These are phyloP conservation scores for Fagus crenata DNA, from an alignment of 306 rosid genomes.

Conservation along the genomic window DNA sequence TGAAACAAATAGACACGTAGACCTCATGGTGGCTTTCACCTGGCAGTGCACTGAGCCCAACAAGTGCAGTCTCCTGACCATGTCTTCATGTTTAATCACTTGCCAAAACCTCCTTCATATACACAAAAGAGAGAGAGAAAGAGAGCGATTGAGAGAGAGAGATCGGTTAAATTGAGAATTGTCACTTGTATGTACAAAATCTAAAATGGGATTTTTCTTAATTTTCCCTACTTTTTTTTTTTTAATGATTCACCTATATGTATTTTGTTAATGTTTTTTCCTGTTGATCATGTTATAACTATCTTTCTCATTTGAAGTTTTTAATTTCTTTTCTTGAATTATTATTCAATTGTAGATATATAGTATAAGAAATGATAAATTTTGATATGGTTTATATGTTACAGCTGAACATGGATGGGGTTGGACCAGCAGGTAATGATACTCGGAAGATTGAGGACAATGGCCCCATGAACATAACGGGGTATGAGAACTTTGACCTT, in stretches of 20 bases:
- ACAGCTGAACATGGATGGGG: slow-evolving; percentile 1
- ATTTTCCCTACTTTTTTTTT: not conserved
- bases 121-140: not conserved
- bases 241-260: not conserved
- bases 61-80: not conserved
- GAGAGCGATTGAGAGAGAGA: not conserved
- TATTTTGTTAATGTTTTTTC: not conserved
- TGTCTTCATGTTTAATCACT: not conserved
- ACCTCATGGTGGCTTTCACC: slow-evolving; percentile 12
- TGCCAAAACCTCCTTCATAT: not conserved
- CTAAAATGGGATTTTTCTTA: not conserved
- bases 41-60: slow-evolving; percentile 3
- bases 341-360: not conserved
- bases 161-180: not conserved
- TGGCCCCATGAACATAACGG: not conserved
- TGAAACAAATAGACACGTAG: slow-evolving; percentile 19
- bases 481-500: not conserved
- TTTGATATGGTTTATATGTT: not conserved
- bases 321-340: not conserved
- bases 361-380: not conserved
- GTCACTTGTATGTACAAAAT: not conserved
- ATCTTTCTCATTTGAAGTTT: not conserved
- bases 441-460: not conserved
- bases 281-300: not conserved
- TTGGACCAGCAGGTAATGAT: not conserved